Conservation (phyloP, 495 filamentous ascomycete species). For the Penicillium diatomitis region DNA sequence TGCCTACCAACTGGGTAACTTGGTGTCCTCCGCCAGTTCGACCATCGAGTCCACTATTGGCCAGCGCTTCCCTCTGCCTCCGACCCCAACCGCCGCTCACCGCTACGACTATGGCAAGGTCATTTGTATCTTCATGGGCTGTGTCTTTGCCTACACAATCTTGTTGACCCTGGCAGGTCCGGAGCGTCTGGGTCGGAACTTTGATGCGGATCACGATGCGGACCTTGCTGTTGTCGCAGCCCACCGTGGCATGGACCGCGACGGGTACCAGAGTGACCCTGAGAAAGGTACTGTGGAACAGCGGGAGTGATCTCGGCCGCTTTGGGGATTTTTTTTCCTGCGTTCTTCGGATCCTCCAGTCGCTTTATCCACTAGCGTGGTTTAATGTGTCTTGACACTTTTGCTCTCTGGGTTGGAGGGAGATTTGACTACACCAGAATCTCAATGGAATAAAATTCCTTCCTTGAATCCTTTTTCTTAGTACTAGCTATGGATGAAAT, state of each 20-base stretch:
- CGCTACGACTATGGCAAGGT: conserved; percentile 83
- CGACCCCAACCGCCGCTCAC: conserved; percentile 28
- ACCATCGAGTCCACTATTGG: conserved; percentile 83
- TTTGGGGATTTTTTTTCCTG: not conserved
- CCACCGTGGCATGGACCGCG: conserved; percentile 4
- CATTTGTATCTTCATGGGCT: conserved; percentile 89
- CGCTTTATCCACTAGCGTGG: not conserved
- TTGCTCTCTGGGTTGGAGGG: too few relatives aligned
- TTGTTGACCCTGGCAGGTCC: conserved; percentile 67
- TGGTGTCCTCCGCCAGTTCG: conserved; percentile 67
- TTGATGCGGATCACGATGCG: conserved; percentile 57
- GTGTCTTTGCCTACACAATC: conserved; percentile 79
- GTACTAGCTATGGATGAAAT: too few relatives aligned
- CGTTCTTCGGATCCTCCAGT: not conserved
- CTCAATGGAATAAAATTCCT: too few relatives aligned
- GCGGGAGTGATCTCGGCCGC: not conserved
- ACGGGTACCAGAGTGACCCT: conserved; percentile 4
- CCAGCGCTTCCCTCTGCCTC: conserved; percentile 66
- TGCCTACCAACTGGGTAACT: conserved; percentile 76
- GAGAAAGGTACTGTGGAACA: conserved; percentile 10
- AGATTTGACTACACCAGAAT: too few relatives aligned
- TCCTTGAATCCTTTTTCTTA: too few relatives aligned
- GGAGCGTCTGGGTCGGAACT: conserved; percentile 56
- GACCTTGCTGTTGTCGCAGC: conserved; percentile 47
- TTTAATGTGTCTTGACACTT: too few relatives aligned